Evolutionary conservation across 805 yeast genomes (phyloP).

Genomic region (Nakazawaea wyomingensis): DNA sequence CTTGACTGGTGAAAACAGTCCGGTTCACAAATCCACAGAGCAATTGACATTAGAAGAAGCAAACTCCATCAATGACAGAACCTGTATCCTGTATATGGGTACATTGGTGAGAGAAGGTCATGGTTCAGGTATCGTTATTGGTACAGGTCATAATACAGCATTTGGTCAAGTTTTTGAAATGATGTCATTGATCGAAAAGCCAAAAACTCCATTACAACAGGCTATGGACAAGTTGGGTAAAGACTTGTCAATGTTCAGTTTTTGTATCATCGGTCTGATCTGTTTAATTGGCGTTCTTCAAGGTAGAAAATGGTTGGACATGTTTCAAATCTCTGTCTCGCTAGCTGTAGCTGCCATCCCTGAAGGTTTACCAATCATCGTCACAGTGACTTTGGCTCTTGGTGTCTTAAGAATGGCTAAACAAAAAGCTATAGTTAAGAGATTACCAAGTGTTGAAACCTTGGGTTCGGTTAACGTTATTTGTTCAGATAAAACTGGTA

Average conservation of each 20-base stretch:
- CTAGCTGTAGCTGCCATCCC: constrained; percentile 99
- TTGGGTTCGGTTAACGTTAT: constrained; percentile 91
- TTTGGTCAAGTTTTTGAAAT: constrained; percentile 93
- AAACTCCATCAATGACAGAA: constrained; percentile 63
- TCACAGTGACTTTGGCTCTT: constrained; percentile 92
- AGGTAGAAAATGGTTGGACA: constrained; percentile 93
- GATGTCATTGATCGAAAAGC: constrained; percentile 94
- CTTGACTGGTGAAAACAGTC: constrained; percentile 91
- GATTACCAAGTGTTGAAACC: constrained; percentile 93
- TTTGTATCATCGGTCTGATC: constrained; percentile 84
- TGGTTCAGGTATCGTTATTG: constrained; percentile 89
- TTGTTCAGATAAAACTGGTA: constrained; percentile 89
- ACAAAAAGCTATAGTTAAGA: constrained; percentile 87
- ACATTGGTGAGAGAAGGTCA: constrained; percentile 95
- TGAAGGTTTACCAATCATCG: constrained; percentile 97
- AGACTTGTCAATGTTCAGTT: constrained; percentile 80
- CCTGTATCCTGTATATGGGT: constrained; percentile 91
- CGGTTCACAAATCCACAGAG: constrained; percentile 63
- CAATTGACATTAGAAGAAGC: constrained; percentile 33
- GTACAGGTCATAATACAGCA: constrained; percentile 84
- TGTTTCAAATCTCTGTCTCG: constrained; percentile 97
- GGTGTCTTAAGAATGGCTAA: constrained; percentile 97
- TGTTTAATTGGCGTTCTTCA: constrained; percentile 85
- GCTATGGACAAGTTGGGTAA: constrained; percentile 96
- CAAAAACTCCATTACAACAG: constrained; percentile 93